Evolutionary conservation across 805 yeast genomes (phyloP).

Genomic region (Cyberlindnera galapagoensis): DNA sequence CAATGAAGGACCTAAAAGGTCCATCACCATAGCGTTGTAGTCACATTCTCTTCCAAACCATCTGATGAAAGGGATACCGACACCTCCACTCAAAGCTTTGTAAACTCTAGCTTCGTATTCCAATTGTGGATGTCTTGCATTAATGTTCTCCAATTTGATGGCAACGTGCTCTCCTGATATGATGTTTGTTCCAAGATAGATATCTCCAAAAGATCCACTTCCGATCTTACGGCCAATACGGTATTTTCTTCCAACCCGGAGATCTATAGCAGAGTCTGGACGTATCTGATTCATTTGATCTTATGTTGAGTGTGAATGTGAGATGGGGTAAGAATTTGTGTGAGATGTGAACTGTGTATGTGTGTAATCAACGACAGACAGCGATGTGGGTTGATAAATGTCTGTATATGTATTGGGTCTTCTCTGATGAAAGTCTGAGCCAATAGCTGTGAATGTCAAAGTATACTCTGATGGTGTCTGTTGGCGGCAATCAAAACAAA

Average conservation of each 20-base stretch:
- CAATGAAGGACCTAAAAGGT: conserved; percentile 87
- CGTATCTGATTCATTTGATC: conserved; percentile 1
- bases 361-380: background rate
- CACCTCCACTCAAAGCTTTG: conserved; percentile 91
- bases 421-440: background rate
- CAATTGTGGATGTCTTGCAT: conserved; percentile 93
- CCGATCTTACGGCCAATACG: conserved; percentile 94
- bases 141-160: conserved; percentile 82
- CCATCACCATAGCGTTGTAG: conserved; percentile 95
- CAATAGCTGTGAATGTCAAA: too few species aligned
- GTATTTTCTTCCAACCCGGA: conserved; percentile 89
- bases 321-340: conserved; percentile 6
- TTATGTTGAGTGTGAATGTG: too few species aligned
- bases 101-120: conserved; percentile 97
- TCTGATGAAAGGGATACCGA: conserved; percentile 93
- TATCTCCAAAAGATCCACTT: conserved; percentile 96
- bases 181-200: conserved; percentile 86
- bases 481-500: too few species aligned
- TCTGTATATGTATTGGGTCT: background rate
- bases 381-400: background rate
- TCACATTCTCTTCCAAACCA: conserved; percentile 98
- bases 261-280: conserved; percentile 40
- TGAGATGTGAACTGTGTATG: background rate
- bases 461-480: too few species aligned
- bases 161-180: conserved; percentile 98